Percentiles rank a stretch among this genome's conserved stretches.
Conservation (phyloP, 169 alveolate genomes). For the Plasmodium chabaudi region DNA sequence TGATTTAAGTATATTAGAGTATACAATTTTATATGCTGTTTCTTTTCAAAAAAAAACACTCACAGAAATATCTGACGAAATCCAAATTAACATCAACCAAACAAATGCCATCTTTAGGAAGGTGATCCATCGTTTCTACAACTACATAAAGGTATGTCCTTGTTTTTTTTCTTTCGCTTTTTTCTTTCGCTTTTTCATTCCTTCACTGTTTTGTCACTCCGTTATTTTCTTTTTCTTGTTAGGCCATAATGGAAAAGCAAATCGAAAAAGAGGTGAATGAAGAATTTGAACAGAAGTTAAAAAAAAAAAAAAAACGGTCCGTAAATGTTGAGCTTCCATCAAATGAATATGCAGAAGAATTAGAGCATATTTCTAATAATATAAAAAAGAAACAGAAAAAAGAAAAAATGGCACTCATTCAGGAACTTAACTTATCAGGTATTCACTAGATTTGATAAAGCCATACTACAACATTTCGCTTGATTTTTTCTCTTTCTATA, state of each 20-base stretch:
- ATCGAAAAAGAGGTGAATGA: constrained; percentile 42
- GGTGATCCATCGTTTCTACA: constrained; percentile 56
- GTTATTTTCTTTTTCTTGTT: background rate
- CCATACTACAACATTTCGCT: background rate
- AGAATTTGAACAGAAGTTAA: constrained; percentile 19
- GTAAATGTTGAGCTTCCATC: constrained; percentile 8
- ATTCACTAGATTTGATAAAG: background rate
- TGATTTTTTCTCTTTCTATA: background rate
- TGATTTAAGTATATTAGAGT: constrained; percentile 52
- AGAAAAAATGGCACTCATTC: constrained; percentile 38
- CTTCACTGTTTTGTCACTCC: background rate
- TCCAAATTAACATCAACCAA: constrained; percentile 49
- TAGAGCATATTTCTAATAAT: background rate
- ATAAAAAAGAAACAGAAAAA: constrained; percentile 21
- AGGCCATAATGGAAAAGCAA: constrained; percentile 69
- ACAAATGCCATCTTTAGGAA: constrained; percentile 55
- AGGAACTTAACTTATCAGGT: constrained; percentile 46
- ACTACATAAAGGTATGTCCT: constrained; percentile 30
- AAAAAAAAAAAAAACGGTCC: constrained; percentile 14
- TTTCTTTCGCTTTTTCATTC: background rate
- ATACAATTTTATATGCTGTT: constrained; percentile 71
- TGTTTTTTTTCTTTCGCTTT: background rate
- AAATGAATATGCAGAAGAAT: constrained; percentile 7
- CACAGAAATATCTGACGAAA: constrained; percentile 39
- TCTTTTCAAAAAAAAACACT: constrained; percentile 58